Percentiles rank a stretch among this genome's conserved stretches.
Evolutionary conservation across 257 asterid species (phyloP).

Genomic region (Mentha longifolia): DNA sequence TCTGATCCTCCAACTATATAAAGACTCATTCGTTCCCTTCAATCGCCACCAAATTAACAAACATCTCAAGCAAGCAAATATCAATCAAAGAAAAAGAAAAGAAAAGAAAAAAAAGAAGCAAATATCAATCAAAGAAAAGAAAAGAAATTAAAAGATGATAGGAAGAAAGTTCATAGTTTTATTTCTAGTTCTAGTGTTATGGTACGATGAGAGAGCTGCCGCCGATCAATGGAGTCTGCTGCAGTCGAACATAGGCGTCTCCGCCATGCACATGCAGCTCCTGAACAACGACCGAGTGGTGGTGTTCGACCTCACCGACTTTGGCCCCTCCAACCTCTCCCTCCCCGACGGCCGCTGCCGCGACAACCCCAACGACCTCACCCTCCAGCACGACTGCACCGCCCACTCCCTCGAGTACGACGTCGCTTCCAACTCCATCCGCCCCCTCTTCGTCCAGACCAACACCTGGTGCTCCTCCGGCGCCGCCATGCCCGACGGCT

Average conservation of each 20-base stretch:
- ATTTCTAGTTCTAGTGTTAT: not conserved
- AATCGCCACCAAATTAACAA: too few species aligned
- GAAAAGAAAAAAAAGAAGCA: too few species aligned
- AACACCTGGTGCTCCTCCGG: slow-evolving; percentile 75
- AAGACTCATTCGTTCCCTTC: too few species aligned
- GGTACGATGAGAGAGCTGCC: not conserved
- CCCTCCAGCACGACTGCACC: slow-evolving; percentile 43
- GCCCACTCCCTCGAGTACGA: slow-evolving; percentile 62
- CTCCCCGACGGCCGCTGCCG: slow-evolving; percentile 51
- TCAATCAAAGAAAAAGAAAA: too few species aligned
- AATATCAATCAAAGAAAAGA: too few species aligned
- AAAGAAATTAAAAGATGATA: too few species aligned
- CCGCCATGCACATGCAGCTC: slow-evolving; percentile 80
- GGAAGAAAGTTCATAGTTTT: too few species aligned
- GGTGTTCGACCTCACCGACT: slow-evolving; percentile 65
- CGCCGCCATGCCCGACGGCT: slow-evolving; percentile 47
- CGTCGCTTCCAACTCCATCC: slow-evolving; percentile 47
- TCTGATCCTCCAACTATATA: too few species aligned
- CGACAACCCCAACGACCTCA: slow-evolving; percentile 30
- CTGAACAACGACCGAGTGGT: slow-evolving; percentile 59
- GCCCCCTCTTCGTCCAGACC: slow-evolving; percentile 59
- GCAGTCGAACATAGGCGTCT: slow-evolving; percentile 49
- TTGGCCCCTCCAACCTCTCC: slow-evolving; percentile 59
- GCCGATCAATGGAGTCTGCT: slow-evolving; percentile 53
- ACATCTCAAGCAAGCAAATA: too few species aligned